These are phyloP conservation scores for Penicillium sp. DNA, from an alignment of 2,329 filamentous ascomycete species.

Conservation along the genomic window DNA sequence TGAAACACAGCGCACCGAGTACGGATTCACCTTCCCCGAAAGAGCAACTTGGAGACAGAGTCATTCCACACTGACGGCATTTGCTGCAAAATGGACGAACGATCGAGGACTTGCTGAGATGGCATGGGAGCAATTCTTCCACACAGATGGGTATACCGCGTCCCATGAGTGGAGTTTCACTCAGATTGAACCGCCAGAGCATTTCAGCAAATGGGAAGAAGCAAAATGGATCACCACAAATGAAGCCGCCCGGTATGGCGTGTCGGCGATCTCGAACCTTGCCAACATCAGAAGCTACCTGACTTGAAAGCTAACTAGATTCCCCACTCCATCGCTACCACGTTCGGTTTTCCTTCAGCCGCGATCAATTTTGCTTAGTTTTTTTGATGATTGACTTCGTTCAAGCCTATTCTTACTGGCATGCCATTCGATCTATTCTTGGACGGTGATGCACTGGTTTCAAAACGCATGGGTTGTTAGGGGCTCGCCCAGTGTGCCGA, in stretches of 20 bases:
- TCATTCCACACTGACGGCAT: conserved; percentile 18
- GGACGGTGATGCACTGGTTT: no score
- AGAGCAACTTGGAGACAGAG: conserved; percentile 20
- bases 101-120: conserved; percentile 3
- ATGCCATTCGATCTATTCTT: no score
- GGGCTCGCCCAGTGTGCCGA: background rate
- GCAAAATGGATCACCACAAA: conserved; percentile 15
- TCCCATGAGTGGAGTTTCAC: conserved; percentile 11
- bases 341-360: background rate
- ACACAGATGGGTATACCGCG: conserved; percentile 13
- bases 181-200: conserved; percentile 8
- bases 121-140: conserved; percentile 18
- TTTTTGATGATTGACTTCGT: no score
- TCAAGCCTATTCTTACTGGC: no score
- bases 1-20: conserved; percentile 10
- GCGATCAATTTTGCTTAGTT: no score
- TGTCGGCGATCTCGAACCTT: conserved; percentile 18
- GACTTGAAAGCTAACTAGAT: background rate
- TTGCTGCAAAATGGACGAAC: conserved; percentile 12
- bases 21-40: conserved; percentile 15
- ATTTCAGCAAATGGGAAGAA: conserved; percentile 8
- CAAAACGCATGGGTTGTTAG: background rate
- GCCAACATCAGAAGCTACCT: conserved; percentile 13
- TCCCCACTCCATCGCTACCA: background rate
- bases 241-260: conserved; percentile 17